These are phyloP conservation scores for Stemphylium lycopersici DNA, from an alignment of 2,329 filamentous ascomycete genomes.

Conservation along the genomic window DNA sequence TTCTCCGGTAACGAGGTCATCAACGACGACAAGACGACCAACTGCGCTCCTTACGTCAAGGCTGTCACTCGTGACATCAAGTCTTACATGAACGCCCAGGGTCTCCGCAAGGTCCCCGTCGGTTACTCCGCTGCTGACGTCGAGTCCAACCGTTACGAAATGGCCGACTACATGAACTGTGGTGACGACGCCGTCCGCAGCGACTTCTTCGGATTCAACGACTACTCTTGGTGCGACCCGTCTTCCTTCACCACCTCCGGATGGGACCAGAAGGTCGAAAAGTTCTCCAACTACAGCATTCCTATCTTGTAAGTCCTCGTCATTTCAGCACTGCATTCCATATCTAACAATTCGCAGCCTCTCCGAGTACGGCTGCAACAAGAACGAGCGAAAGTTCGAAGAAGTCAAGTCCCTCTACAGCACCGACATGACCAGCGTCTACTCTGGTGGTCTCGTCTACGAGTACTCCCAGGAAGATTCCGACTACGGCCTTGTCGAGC, in stretches of 20 bases:
- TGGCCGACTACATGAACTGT: constrained; percentile 93
- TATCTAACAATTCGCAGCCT: constrained; percentile 56
- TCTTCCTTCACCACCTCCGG: constrained; percentile 73
- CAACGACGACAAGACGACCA: constrained; percentile 66
- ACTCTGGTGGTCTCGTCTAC: constrained; percentile 95
- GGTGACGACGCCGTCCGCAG: constrained; percentile 81
- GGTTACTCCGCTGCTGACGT: constrained; percentile 89
- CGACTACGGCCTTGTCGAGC: constrained; percentile 75
- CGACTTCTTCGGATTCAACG: constrained; percentile 90
- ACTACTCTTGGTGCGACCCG: constrained; percentile 84
- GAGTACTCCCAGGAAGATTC: constrained; percentile 79
- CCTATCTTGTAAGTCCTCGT: constrained; percentile 70
- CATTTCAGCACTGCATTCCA: background rate
- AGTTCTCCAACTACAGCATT: constrained; percentile 83
- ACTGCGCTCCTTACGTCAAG: constrained; percentile 71
- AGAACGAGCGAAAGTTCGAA: constrained; percentile 78
- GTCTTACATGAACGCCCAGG: constrained; percentile 76
- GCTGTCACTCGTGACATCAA: constrained; percentile 81
- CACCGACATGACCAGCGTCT: constrained; percentile 81
- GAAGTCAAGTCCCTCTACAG: constrained; percentile 83
- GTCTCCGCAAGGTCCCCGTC: constrained; percentile 72
- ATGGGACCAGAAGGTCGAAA: constrained; percentile 88
- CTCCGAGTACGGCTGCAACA: constrained; percentile 91
- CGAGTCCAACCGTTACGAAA: constrained; percentile 81
- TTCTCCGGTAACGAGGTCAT: constrained; percentile 83